Evolutionary conservation across 305 asterid genomes (phyloP).

Genomic region (Solanum aculeatissimum): DNA sequence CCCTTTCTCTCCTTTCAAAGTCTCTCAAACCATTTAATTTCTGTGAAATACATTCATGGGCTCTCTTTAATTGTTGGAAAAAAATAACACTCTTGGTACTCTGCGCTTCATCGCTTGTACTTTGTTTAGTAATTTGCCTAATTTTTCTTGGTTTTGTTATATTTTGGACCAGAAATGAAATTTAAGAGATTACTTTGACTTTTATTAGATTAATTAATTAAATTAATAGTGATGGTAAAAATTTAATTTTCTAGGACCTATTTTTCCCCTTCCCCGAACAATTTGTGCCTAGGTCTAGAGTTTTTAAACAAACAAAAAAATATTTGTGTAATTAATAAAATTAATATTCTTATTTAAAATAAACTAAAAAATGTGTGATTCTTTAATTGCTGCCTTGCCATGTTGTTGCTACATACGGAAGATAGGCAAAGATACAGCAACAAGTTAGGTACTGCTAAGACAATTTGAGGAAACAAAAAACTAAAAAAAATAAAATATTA

Average conservation of each 20-base stretch:
- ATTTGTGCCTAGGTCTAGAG: too few species aligned
- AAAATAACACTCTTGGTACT: background rate
- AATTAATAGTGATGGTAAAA: too few species aligned
- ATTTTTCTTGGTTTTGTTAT: too few species aligned
- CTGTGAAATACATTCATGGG: background rate
- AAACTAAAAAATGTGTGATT: background rate
- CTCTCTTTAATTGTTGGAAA: background rate
- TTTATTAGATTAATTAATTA: background rate
- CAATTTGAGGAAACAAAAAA: background rate
- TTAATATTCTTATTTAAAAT: background rate
- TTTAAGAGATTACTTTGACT: background rate
- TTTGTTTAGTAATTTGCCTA: background rate
- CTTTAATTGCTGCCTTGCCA: background rate
- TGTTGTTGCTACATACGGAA: background rate
- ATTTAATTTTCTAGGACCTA: background rate
- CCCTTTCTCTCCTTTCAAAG: slow-evolving; percentile 1
- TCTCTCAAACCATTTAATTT: background rate
- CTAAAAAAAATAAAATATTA: background rate
- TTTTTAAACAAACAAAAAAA: too few species aligned
- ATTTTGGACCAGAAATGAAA: too few species aligned
- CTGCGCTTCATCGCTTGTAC: background rate
- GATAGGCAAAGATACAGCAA: background rate
- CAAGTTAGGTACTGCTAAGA: background rate
- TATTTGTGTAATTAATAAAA: background rate
- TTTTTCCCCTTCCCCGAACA: background rate